Base-by-base conservation (phyloP, 1,284 basidiomycete genomes). In the Microbotryomycetes sp. region DNA sequence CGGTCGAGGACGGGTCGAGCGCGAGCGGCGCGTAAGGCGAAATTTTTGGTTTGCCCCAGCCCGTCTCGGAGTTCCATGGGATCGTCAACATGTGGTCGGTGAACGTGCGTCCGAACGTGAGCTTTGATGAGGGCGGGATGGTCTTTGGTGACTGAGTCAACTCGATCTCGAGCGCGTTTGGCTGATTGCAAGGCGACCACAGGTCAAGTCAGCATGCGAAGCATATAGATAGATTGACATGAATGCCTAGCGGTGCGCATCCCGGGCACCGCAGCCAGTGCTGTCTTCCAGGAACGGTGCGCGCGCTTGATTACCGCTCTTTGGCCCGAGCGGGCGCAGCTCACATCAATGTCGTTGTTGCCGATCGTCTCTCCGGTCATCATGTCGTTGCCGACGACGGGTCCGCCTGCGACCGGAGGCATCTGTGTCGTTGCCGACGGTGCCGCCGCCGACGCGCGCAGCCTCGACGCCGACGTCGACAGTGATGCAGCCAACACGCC, bases 31-130 rank as follows among this genome's bases (percentile, higher is more conserved):
- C 84, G 74, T 91, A 96, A 55, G 91, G 89, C 71, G 83, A 80
- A 70, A 97, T 96, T 70, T 84, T 79, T 13, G 92, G 93, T 3
- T 81, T 76, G 27, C 83, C 86, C 92, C 93, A 97, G 18, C 92
- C 92, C 21, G 78, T 78, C 11, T 78, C 72, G 23, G 79, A 77
- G 59, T 81, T 80, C 92, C 92, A 97, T 15, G 85, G 84, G 64
- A 94, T 82, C 46, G 81, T 83, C 52, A 97, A 78, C 92, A 97
- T 97, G 76, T 97, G 93, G 76, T 97, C 91, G 30, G 91, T 91
- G 67, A 82, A 82, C 35, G 16, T 13, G 45, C n/a, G 6, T 11
- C 3, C 9, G 24, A 23, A 6, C 15, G 52, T 54, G 53, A 68
- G 58, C 53, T 63, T 24, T 9, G 52, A 54, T 7, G 59, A 60